A percentile compares a stretch with the other conserved stretches of the same genome.
Conservation (phyloP, 331 rosid species). For the Acacia pycnantha region DNA sequence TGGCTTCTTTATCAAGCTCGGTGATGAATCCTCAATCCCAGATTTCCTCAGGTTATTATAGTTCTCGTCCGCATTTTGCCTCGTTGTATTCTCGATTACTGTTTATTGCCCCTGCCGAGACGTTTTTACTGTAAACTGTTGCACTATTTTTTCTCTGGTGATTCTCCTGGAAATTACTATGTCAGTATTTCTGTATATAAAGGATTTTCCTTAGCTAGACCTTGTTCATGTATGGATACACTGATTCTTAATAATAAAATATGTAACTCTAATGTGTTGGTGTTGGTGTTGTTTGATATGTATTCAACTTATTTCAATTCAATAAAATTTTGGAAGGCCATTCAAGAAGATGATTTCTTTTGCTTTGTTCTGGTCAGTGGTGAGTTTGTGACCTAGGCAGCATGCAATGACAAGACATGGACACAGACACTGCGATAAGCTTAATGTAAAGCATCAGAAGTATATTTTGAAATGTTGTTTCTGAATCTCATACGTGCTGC, state of each 20-base stretch:
- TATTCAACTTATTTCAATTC: background rate
- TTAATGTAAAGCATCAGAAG: background rate
- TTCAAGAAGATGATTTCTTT: background rate
- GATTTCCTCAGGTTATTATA: constrained; percentile 40
- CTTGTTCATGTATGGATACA: background rate
- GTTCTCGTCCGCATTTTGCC: background rate
- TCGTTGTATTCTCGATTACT: background rate
- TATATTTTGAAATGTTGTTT: background rate
- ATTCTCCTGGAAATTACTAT: background rate
- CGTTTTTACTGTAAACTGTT: background rate
- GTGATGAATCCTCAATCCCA: constrained; percentile 33
- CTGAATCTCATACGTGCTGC: background rate
- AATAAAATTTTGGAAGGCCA: background rate
- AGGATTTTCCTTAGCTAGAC: background rate
- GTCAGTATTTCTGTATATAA: background rate
- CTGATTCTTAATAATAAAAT: background rate
- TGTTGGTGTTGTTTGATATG: background rate
- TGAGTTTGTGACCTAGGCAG: background rate
- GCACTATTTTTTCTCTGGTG: background rate
- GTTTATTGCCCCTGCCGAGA: background rate
- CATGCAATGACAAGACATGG: background rate
- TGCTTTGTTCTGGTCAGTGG: background rate
- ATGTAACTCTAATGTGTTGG: background rate
- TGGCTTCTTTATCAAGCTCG: constrained; percentile 53
- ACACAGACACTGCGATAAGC: background rate